phyloP scores from a whole-genome alignment of 2,329 filamentous ascomycete genomes.

The Ustilaginoidea virens region DNA sequence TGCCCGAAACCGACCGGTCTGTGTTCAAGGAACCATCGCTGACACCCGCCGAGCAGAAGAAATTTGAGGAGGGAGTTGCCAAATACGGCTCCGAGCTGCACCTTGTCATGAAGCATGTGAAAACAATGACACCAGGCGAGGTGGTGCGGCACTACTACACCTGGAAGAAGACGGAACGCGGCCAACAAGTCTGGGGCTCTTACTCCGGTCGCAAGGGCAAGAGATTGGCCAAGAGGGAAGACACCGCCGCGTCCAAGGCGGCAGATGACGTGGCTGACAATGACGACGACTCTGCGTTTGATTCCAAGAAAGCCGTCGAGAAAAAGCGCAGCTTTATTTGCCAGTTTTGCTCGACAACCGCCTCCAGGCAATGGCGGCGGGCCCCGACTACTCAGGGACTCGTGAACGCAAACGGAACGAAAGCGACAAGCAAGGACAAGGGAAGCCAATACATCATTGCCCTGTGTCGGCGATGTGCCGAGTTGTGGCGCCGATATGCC shows the following conservation, averaged over 20 bases:
- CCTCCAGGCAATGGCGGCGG: constrained; percentile 79
- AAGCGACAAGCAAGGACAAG: constrained; percentile 58
- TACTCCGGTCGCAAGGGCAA: constrained; percentile 80
- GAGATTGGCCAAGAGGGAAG: constrained; percentile 65
- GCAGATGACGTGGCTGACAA: constrained; percentile 88
- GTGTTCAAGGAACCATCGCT: constrained; percentile 76
- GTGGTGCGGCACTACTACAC: constrained; percentile 92
- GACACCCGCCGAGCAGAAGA: constrained; percentile 63
- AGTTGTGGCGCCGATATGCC: constrained; percentile 89
- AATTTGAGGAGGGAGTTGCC: constrained; percentile 79
- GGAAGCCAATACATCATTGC: constrained; percentile 60
- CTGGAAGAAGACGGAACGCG: constrained; percentile 89
- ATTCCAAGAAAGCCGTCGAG: constrained; percentile 65
- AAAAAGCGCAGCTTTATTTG: constrained; percentile 79
- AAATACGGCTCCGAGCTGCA: constrained; percentile 88
- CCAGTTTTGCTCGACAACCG: constrained; percentile 75
- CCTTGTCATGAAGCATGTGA: constrained; percentile 70
- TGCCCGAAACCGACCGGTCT: constrained; percentile 52
- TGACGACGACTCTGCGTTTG: constrained; percentile 89
- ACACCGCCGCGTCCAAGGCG: constrained; percentile 57
- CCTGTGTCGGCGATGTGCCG: constrained; percentile 77
- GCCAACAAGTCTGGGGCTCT: constrained; percentile 78
- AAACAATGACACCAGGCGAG: constrained; percentile 61
- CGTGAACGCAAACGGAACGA: constrained; percentile 44
- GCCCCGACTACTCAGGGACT: constrained; percentile 66